Evolutionary conservation across 2,329 filamentous ascomycete genomes (phyloP).

Genomic region (Thermomyces lanuginosus): DNA sequence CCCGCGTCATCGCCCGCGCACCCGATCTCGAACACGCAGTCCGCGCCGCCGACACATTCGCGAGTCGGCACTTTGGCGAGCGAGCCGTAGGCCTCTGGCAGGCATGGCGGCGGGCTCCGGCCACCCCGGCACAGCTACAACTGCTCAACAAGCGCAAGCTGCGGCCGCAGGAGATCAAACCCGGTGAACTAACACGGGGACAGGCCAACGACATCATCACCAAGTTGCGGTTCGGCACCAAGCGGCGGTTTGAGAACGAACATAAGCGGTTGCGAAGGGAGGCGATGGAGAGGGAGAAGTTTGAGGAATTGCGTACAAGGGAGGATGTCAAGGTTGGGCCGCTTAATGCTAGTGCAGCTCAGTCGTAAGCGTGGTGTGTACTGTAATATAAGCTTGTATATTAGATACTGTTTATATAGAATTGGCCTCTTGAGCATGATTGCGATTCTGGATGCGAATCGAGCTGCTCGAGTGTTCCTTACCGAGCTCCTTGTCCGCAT

Average conservation of each 20-base stretch:
- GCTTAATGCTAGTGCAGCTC: too few species aligned
- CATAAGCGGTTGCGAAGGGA: conserved; percentile 33
- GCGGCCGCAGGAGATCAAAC: conserved; percentile 44
- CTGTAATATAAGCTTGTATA: not conserved
- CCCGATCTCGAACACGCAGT: conserved; percentile 58
- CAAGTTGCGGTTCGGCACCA: conserved; percentile 67
- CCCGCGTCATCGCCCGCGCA: conserved; percentile 50
- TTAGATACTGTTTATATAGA: not conserved
- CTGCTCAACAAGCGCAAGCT: conserved; percentile 27
- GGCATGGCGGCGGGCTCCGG: conserved; percentile 52
- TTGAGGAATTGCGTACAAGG: conserved; percentile 15
- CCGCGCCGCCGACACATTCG: conserved; percentile 71
- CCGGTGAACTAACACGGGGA: conserved; percentile 54
- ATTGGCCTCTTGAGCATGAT: too few species aligned
- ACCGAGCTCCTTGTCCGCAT: too few species aligned
- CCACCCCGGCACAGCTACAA: conserved; percentile 36
- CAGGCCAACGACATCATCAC: conserved; percentile 79
- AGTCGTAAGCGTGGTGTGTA: too few species aligned
- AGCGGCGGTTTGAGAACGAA: conserved; percentile 43
- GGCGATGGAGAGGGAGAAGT: conserved; percentile 16
- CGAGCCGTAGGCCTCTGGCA: conserved; percentile 50
- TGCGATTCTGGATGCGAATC: too few species aligned
- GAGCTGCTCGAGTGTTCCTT: too few species aligned
- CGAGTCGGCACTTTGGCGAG: conserved; percentile 47
- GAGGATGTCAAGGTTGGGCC: conserved; percentile 35